These are phyloP conservation scores for Plenodomus tracheiphilus DNA, from an alignment of 2,329 filamentous ascomycete species.

Conservation along the genomic window DNA sequence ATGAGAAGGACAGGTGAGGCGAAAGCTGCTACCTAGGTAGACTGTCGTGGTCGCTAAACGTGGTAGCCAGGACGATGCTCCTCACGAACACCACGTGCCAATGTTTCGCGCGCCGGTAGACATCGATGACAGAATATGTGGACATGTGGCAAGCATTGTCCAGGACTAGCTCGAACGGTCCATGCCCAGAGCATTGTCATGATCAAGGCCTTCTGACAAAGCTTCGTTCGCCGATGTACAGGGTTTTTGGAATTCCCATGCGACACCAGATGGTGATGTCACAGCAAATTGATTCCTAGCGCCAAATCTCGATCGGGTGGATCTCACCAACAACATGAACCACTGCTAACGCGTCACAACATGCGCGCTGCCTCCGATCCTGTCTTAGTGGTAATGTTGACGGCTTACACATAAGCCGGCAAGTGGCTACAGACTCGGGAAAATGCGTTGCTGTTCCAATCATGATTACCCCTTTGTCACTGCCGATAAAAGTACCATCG, in stretches of 20 bases:
- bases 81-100: no score
- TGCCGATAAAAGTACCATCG: slow-evolving; percentile 13
- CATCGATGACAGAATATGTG: no score
- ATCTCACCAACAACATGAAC: background rate
- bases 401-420: slow-evolving; percentile 10
- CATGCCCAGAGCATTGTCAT: background rate
- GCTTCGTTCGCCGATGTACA: background rate
- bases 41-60: no score
- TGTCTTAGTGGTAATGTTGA: slow-evolving; percentile 15
- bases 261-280: background rate
- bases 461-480: slow-evolving; percentile 8
- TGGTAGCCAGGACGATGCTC: no score
- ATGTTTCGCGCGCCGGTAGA: no score
- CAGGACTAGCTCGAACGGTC: no score
- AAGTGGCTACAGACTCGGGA: slow-evolving; percentile 3
- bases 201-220: background rate
- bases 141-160: no score
- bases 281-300: background rate
- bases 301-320: background rate
- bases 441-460: slow-evolving; percentile 11
- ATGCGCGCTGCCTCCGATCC: slow-evolving; percentile 4
- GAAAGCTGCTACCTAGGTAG: no score
- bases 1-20: no score
- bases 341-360: slow-evolving; percentile 13
- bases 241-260: background rate